Base-by-base conservation (phyloP, 257 asterid species). In the Solanum chaucha region DNA sequence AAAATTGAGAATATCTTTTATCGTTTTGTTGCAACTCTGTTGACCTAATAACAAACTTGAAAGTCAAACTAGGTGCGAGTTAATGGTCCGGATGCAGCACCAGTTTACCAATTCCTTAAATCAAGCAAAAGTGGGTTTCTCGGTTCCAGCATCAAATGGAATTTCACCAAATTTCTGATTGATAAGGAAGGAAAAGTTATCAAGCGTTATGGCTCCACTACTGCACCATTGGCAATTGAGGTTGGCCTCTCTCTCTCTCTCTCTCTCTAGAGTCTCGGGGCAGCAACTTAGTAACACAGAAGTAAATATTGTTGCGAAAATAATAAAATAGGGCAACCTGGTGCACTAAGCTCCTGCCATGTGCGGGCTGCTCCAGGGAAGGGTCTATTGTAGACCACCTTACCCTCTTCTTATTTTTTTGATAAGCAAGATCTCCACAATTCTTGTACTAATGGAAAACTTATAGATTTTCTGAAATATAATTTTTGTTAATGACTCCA, bases 91-190 rank as follows among this genome's bases (percentile, higher is more conserved):
- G 87, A 89, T 46, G 89, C 98, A 80, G 92, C 94, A 9, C 98
- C 98, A 0, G 94, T 95, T 68, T 96, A 95, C 88, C 90, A 86
- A 77, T 96, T 93, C 92, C 97, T 96, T 20, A 95, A 95, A 91
- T 93, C 95, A 74, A 95, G 91, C 87, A 91, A 90, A 91, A 93
- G 94, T 34, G 90, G 96, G 22, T 87, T 86, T 72, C 92, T 88
- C 8, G 98, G 98, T 41, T 93, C 98, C 30, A 86, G 95, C 88
- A 94, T 95, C 90, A 95, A 94, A 86, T 96, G 98, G 99, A 96
- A 95, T 92, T 95, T 96, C 90, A 94, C 98, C 35, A 96, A 96
- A 90, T 96, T 96, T 88, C 86, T 96, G 68, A 95, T 96, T n/a
- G 98, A 94, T 94, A 93, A 90, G 91, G 97, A 95, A 51, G 99